These are phyloP conservation scores for Tolypocladium nubicola DNA, from an alignment of 2,329 filamentous ascomycete genomes.

Conservation along the genomic window DNA sequence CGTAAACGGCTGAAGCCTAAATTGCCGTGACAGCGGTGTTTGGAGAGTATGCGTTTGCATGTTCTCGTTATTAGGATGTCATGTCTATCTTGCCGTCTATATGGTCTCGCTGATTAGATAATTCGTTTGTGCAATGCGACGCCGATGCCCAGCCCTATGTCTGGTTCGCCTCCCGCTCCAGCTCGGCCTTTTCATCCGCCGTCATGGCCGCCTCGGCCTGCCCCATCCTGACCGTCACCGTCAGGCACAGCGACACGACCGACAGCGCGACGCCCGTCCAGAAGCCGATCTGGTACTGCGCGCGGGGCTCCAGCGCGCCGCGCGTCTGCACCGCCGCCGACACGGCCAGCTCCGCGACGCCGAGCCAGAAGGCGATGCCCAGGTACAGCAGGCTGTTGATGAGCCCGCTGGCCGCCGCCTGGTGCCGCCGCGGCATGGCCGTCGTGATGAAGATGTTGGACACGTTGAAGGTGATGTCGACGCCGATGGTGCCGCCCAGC, in stretches of 20 bases:
- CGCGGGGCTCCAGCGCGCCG: slow-evolving; percentile 24
- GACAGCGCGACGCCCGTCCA: slow-evolving; percentile 54
- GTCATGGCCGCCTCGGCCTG: slow-evolving; percentile 47
- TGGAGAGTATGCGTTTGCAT: too few species aligned
- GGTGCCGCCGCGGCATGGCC: slow-evolving; percentile 51
- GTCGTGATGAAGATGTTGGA: slow-evolving; percentile 72
- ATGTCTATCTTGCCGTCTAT: background rate
- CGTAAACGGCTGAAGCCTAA: too few species aligned
- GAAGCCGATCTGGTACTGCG: slow-evolving; percentile 55
- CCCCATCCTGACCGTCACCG: slow-evolving; percentile 45
- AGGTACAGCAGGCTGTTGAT: slow-evolving; percentile 63
- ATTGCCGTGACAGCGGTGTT: too few species aligned
- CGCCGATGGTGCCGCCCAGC: slow-evolving; percentile 58
- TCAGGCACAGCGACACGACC: slow-evolving; percentile 36
- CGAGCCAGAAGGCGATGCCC: slow-evolving; percentile 61
- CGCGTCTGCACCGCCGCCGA: slow-evolving; percentile 30
- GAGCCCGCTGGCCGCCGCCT: slow-evolving; percentile 62
- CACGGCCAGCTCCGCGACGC: slow-evolving; percentile 55
- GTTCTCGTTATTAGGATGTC: too few species aligned
- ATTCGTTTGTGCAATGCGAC: background rate
- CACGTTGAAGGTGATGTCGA: slow-evolving; percentile 68
- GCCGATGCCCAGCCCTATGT: background rate
- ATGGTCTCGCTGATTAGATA: background rate
- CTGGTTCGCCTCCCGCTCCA: slow-evolving; percentile 6
- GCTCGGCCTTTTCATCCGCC: slow-evolving; percentile 39